Base-by-base conservation (phyloP, 2,329 filamentous ascomycete genomes). In the Trichoderma koningiopsis region DNA sequence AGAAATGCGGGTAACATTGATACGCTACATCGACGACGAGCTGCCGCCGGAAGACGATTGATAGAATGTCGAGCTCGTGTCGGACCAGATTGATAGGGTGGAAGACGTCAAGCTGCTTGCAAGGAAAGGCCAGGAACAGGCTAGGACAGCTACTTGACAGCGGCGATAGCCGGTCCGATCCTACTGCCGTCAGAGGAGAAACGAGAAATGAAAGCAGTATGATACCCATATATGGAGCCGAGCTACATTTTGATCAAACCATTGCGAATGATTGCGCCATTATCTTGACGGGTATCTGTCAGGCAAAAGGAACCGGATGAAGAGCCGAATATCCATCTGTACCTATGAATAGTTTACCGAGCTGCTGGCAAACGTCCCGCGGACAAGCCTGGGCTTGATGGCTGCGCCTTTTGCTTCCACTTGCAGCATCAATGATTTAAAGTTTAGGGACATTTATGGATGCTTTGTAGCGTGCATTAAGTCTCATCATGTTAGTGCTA, bases 11-110 rank as follows among this genome's bases (percentile, higher is more conserved):
- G 91, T 99, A 76, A 93, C 93, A 33, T 82, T 99, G 75, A 88
- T 98, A 75, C 88, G 95, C 75, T 97, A 97, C 78, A 97, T 99
- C 74, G 96, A 99, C 77, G 96, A 99, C 78, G 96, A 99, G 82
- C 89, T 99, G 83, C 96, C 96, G 27, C 94, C 93, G 10, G 96
- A 98, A 79, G 96, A 99, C 77, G 96, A 99, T 77, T 97, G 84
- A 70, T 47, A 35, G 2, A 31, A 11, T 31, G n/a, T 13, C 33
- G 14, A 61, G 57, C 2, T 49, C 5, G 31, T 31, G 14, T 31
- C 31, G 43, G 40, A 5, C 33, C 57, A 35, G 33, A 22, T 43
- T 35, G 5, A 49, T 27, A 29, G 14, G 35, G 27, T 40, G 16
- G n/a, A 49, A 27, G 53, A 11, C 16, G 11, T 40, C n/a, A 31